Conservation (phyloP, 2,329 filamentous ascomycete genomes). For the Aureobasidium vineae region DNA sequence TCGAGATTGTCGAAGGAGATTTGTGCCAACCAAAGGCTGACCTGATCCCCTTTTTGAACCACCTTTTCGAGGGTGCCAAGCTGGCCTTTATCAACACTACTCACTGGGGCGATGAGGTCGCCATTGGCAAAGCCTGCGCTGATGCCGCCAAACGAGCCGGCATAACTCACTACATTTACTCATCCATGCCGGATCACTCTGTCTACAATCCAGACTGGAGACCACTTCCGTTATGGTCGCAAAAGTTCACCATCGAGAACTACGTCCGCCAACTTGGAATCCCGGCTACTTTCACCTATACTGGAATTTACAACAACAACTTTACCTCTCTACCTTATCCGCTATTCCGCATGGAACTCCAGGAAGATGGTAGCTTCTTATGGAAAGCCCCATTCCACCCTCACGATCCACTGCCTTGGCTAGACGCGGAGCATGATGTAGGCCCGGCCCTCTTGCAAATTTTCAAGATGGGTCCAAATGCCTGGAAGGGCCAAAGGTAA, state of each 20-base stretch:
- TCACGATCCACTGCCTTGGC: constrained; percentile 84
- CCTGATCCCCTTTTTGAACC: constrained; percentile 32
- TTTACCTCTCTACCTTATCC: constrained; percentile 92
- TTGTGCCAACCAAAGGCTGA: constrained; percentile 48
- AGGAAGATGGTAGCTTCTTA: constrained; percentile 77
- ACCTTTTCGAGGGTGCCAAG: constrained; percentile 71
- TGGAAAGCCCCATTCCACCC: constrained; percentile 96
- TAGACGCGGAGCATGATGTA: constrained; percentile 95
- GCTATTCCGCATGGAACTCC: constrained; percentile 90
- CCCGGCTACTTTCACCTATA: constrained; percentile 89
- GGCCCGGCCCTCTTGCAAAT: constrained; percentile 89
- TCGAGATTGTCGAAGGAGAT: constrained; percentile 68
- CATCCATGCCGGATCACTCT: constrained; percentile 93
- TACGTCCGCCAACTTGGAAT: constrained; percentile 81
- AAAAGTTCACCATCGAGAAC: constrained; percentile 89
- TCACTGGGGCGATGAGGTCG: constrained; percentile 91
- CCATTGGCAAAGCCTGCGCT: constrained; percentile 82
- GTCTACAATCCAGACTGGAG: constrained; percentile 75
- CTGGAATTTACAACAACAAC: constrained; percentile 98
- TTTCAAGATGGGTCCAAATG: constrained; percentile 85
- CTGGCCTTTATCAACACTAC: constrained; percentile 98
- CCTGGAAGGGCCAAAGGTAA: constrained; percentile 75
- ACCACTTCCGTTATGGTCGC: constrained; percentile 83
- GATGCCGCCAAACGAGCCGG: constrained; percentile 83
- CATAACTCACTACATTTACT: constrained; percentile 91